Evolutionary conservation across 2,329 filamentous ascomycete genomes (phyloP), one percentile per base, ranked within the genome.

Genomic region (Blumeria graminis): DNA sequence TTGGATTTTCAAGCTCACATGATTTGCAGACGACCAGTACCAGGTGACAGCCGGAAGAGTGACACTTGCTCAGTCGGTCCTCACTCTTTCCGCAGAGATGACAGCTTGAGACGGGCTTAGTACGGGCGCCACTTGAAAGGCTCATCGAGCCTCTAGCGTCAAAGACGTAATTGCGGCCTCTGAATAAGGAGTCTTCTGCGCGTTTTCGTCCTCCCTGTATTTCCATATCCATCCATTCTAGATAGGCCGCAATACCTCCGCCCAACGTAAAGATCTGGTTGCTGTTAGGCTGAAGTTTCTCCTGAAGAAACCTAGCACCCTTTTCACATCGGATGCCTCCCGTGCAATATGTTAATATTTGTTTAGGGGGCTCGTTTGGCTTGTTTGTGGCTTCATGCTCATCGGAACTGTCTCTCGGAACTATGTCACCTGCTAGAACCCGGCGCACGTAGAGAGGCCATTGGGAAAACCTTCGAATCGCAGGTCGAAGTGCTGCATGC

Each of bases 301-400:
- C 65, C 28, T 62, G 56, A 55, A 67, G 58, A 39, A 60, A 67
- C 28, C 65, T 56, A 11, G 63, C 63, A 10, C 63, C 65, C 41
- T 67, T 67, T 56, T 67, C 65, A 22, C 65, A 67, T 10, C 65
- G 56, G 13, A 67, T 67, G 0, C 65, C 65, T 3, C 65, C 65
- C 0, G 65, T 67, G 51, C 65, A 67, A 51, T 66, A 67, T 3
- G 64, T 64, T 56, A 67, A 55, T 32, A 66, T 63, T 2, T 63
- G 59, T 39, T 57, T 65, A 28, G 22, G 22, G 22, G 22, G 22
- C 22, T 28, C 22, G 22, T 28, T 4, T 28, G 22, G 22, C 22
- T 28, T 28, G 22, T 28, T 28, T 28, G 22, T 28, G 22, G 22
- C 22, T 28, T 28, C 22, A 28, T 28, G 22, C 3, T 55, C 58